Base-by-base conservation (phyloP, 441 rosid species). In the Jatropha multifida region DNA sequence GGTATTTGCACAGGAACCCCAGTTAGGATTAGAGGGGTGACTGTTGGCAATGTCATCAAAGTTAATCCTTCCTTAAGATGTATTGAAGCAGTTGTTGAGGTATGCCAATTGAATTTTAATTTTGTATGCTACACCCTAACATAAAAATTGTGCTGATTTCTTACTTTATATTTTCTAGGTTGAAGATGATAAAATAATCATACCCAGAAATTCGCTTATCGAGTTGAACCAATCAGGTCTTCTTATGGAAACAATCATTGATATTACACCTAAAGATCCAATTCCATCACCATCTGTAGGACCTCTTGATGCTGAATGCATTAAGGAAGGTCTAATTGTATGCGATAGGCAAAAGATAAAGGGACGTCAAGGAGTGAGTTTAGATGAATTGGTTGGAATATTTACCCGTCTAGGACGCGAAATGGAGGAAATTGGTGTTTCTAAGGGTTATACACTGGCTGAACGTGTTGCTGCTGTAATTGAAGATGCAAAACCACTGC, bases 201-300 rank as follows among this genome's bases (percentile, higher is more conserved):
- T 96, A 77, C 99, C 97, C 13, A 89, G 77, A 79, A 96, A 96
- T 86, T 89, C 98, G 27, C 76, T 86, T 32, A 83, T 96, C 66
- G 98, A 96, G 87, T 96, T 93, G 83, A 96, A 96, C 83, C 99
- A 92, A 81, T 96, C 99, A 58, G 98, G 99, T 80, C 97, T 96
- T 79, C 86, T 93, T 15, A 93, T 93, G 98, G 98, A 96, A 82
- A 93, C 99, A 55, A 15, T 96, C 84, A 93, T 96, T 41, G 98
- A 96, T 74, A 91, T 96, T 63, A 92, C 93, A 2, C 99, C 99
- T 7, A 86, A 83, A 73, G 73, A 93, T 84, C 99, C 98, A 58
- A 88, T 96, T 82, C 99, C 98, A 51, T 81, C 82, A n/a, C 97
- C 97, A 60, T 86, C 91, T 0, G 85, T 87, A 5, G 91, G 97